These are phyloP conservation scores for Trichosanthes truncata DNA, from an alignment of 306 rosid genomes.

Conservation along the genomic window DNA sequence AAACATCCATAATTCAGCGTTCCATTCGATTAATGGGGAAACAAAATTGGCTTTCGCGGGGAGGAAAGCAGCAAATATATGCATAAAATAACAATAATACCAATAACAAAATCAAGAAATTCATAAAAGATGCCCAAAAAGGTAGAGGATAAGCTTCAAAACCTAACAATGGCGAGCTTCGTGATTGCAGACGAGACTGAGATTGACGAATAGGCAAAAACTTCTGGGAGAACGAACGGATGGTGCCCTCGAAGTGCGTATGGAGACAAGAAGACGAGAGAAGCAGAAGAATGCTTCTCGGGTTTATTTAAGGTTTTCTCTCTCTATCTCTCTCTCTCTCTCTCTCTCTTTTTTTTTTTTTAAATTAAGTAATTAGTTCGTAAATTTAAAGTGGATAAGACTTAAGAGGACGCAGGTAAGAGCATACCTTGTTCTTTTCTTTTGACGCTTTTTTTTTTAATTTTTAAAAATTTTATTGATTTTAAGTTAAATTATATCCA, in stretches of 20 bases:
- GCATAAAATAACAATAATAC: not conserved
- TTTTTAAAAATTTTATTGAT: no score
- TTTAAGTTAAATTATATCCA: no score
- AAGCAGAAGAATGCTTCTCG: not conserved
- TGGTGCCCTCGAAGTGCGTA: not conserved
- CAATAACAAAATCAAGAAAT: not conserved
- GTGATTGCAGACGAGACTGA: not conserved
- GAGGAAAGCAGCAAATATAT: not conserved
- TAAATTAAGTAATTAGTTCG: not conserved
- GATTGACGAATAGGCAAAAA: not conserved
- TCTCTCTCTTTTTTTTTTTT: not conserved
- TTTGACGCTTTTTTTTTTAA: no score
- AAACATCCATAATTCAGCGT: not conserved
- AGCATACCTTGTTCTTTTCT: no score
- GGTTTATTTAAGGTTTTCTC: not conserved
- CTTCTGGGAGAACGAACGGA: not conserved
- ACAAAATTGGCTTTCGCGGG: not conserved
- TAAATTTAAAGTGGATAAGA: not conserved
- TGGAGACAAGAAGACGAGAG: not conserved
- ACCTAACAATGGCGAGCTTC: not conserved
- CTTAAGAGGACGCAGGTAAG: no score
- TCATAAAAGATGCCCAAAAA: not conserved
- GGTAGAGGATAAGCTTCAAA: not conserved
- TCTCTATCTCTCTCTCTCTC: not conserved
- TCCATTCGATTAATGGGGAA: not conserved